phyloP scores from a whole-genome alignment of 768 basidiomycete genomes.

The Trametes cingulata region DNA sequence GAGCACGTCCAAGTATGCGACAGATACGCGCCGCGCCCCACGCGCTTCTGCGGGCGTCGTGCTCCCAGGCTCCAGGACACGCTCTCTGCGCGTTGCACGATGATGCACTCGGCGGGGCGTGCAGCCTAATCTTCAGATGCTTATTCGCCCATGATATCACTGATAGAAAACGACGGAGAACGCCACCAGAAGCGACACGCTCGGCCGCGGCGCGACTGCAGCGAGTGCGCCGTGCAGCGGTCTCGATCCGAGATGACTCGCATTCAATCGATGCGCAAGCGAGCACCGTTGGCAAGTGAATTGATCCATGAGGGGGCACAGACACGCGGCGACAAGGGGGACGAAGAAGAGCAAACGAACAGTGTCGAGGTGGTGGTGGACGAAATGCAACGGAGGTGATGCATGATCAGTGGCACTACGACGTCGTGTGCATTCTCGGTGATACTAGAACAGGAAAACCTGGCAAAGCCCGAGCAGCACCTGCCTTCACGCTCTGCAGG shows the following conservation, averaged over 20 bases:
- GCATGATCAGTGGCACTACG: neutral
- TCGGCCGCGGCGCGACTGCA: neutral
- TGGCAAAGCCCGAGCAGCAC: no score
- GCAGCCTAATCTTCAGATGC: slow-evolving; percentile 11
- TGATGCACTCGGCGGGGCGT: neutral
- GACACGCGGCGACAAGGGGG: neutral
- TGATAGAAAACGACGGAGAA: slow-evolving; percentile 1
- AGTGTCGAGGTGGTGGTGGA: neutral
- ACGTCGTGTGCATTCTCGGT: no score
- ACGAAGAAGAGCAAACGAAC: neutral
- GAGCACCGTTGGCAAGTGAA: neutral
- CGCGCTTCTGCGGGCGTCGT: neutral
- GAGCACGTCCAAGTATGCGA: neutral
- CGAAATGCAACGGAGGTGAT: no score
- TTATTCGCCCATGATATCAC: slow-evolving; percentile 12
- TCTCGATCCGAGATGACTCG: neutral
- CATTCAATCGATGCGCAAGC: neutral
- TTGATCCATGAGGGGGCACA: neutral
- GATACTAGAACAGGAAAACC: no score
- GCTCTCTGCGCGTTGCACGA: slow-evolving; percentile 8
- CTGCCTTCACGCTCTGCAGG: no score
- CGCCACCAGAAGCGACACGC: neutral
- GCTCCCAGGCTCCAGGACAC: slow-evolving; percentile 15
- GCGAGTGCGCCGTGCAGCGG: neutral
- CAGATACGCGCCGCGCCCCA: neutral